Conservation (phyloP, 257 asterid genomes). For the Linderniella brevidens region DNA sequence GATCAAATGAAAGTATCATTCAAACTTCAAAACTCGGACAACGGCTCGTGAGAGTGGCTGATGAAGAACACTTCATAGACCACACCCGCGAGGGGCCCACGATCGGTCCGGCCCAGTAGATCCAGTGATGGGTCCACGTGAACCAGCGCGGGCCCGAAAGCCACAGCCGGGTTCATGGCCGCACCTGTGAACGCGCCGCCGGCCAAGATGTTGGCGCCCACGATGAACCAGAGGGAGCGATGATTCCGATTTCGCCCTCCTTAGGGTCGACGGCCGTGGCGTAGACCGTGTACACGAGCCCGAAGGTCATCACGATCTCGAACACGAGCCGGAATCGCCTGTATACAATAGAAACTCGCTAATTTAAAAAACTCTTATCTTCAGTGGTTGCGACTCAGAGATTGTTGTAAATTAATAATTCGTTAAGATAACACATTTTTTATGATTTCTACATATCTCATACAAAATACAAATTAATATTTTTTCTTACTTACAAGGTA, state of each 20-base stretch:
- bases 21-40: not conserved
- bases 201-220: constrained; percentile 39
- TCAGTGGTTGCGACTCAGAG: no score
- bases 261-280: constrained; percentile 50
- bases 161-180: constrained; percentile 42
- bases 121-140: constrained; percentile 29
- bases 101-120: constrained; percentile 45
- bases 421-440: no score
- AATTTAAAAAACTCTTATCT: no score
- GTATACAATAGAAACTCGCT: not conserved
- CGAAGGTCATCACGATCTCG: constrained; percentile 40
- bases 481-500: no score
- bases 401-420: no score
- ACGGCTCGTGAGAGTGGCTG: constrained; percentile 28
- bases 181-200: constrained; percentile 50
- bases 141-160: constrained; percentile 32
- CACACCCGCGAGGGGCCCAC: constrained; percentile 28
- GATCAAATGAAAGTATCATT: no score
- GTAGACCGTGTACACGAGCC: constrained; percentile 42
- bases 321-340: constrained; percentile 21
- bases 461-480: no score
- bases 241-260: constrained; percentile 34
- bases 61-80: constrained; percentile 33
- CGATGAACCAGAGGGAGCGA: constrained; percentile 35
- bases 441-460: no score